phyloP scores from a whole-genome alignment of 2,329 filamentous ascomycete genomes.

The Pseudogymnoascus sp. region DNA sequence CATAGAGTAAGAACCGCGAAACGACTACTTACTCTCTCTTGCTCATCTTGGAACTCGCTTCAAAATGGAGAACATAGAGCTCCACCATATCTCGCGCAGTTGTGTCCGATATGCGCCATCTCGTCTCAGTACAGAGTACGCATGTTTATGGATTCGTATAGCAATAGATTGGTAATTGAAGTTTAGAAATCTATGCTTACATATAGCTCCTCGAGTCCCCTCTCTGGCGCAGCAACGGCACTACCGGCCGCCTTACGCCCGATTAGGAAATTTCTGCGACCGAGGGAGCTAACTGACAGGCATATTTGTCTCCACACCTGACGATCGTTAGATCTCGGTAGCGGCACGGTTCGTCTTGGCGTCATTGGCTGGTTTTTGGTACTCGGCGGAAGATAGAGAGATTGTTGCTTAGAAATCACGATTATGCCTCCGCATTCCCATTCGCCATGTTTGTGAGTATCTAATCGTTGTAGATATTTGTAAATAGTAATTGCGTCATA shows the following conservation, averaged over 20 bases:
- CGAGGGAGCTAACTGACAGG: not conserved
- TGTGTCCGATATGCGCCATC: not conserved
- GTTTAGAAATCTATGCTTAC: not conserved
- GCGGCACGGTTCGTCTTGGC: not conserved
- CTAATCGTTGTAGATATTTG: not conserved
- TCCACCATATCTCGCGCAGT: not conserved
- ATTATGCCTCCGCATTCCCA: not conserved
- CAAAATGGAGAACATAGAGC: not conserved
- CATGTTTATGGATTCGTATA: not conserved
- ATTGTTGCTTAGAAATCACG: not conserved
- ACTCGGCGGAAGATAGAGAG: not conserved
- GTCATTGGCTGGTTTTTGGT: not conserved
- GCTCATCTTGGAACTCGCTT: not conserved
- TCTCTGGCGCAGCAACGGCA: not conserved
- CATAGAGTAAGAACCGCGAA: not conserved
- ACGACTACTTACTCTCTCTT: not conserved
- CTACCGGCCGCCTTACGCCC: not conserved
- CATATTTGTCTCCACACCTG: not conserved
- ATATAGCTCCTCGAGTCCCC: not conserved
- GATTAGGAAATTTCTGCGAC: not conserved
- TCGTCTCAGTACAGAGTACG: not conserved
- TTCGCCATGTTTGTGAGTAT: not conserved
- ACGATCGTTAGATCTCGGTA: not conserved
- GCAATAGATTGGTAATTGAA: not conserved
- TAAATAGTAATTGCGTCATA: not conserved